Conservation (phyloP, 257 asterid genomes). For the Ilex aquifolium region DNA sequence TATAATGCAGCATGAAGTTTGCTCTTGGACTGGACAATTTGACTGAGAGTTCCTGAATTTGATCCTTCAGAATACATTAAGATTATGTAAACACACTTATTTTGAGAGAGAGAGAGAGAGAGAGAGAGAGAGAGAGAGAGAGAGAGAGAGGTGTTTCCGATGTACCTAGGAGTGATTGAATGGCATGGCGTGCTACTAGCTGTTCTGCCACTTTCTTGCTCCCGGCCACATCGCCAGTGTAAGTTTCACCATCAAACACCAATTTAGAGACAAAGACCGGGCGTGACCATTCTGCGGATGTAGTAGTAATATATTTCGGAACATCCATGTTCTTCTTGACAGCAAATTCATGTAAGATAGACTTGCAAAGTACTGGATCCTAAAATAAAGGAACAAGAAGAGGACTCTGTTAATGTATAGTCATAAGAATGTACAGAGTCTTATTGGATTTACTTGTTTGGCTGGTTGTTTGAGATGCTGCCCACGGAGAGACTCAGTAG, state of each 20-base stretch:
- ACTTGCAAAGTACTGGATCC: constrained; percentile 22
- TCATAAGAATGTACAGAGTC: too few species aligned
- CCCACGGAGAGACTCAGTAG: too few species aligned
- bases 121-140: neutral
- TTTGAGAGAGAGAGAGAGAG: neutral
- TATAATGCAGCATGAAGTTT: constrained; percentile 8
- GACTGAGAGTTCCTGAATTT: constrained; percentile 18
- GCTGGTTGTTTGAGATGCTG: too few species aligned
- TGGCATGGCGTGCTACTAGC: constrained; percentile 4
- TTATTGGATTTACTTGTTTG: too few species aligned
- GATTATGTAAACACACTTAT: neutral
- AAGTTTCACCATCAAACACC: constrained; percentile 18
- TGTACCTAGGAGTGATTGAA: constrained; percentile 26
- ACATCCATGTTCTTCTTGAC: constrained; percentile 16
- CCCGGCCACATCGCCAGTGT: constrained; percentile 19
- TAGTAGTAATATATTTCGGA: constrained; percentile 18
- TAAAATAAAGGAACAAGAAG: neutral
- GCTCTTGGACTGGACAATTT: constrained; percentile 22
- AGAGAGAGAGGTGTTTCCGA: neutral
- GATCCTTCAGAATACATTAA: constrained; percentile 13
- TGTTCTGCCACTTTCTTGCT: constrained; percentile 34
- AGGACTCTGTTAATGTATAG: too few species aligned
- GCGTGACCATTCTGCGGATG: constrained; percentile 6
- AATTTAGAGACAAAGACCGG: constrained; percentile 13
- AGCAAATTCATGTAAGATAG: constrained; percentile 28